Conservation (phyloP, 176 grass and related monocot species). For the Miscanthus lutarioriparius region DNA sequence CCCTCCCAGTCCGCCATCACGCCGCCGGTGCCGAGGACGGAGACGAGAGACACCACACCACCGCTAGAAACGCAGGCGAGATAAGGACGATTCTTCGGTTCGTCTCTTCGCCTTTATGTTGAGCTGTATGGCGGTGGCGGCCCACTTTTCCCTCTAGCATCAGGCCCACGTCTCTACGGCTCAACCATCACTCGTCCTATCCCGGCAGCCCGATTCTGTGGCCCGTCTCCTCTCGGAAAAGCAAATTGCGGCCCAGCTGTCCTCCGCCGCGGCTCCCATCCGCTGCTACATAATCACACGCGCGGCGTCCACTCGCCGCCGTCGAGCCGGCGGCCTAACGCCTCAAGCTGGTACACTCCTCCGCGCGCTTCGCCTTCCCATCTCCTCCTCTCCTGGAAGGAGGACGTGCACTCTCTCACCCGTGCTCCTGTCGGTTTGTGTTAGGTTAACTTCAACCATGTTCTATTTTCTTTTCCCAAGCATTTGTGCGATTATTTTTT, state of each 20-base stretch:
- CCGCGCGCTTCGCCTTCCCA: background rate
- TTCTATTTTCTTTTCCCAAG: too few species aligned
- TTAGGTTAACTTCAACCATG: background rate
- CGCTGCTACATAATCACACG: background rate
- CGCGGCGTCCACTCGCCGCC: background rate
- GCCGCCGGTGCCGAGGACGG: conserved; percentile 26
- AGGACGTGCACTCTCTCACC: background rate
- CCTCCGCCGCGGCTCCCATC: too few species aligned
- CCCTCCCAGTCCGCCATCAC: conserved; percentile 54
- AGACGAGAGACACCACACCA: conserved; percentile 24
- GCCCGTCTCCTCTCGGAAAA: background rate
- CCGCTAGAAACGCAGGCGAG: conserved; percentile 19
- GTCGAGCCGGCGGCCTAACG: background rate
- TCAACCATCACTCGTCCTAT: background rate
- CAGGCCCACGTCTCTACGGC: conserved; percentile 1
- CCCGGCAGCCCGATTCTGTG: background rate
- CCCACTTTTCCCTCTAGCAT: background rate
- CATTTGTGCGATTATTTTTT: background rate
- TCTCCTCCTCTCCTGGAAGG: background rate
- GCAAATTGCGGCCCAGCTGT: background rate
- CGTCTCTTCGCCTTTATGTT: background rate
- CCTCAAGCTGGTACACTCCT: background rate
- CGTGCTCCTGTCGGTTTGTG: background rate
- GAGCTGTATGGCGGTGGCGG: background rate
- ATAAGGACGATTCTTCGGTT: background rate